A percentile compares a stretch with the other conserved stretches of the same genome.
phyloP scores from a whole-genome alignment of 108 stramenopile genomes.

The Skeletonema potamos region DNA sequence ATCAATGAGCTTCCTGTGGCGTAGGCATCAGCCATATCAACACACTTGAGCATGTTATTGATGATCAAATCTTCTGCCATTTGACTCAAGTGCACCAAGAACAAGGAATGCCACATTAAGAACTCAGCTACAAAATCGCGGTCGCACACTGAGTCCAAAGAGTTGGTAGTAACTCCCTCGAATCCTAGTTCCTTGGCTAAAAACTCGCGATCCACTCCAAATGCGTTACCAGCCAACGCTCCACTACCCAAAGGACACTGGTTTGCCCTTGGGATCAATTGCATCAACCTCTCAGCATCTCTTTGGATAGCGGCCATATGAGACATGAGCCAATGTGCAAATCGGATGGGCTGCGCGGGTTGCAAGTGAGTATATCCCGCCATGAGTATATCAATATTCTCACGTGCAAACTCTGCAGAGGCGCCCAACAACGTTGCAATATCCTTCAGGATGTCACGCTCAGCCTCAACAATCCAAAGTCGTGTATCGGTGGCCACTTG shows the following conservation, averaged over 20 bases:
- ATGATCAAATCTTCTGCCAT: slow-evolving; percentile 99
- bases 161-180: slow-evolving; percentile 91
- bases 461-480: slow-evolving; percentile 91
- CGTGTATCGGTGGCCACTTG: slow-evolving; percentile 98
- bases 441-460: slow-evolving; percentile 78
- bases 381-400: slow-evolving; percentile 94
- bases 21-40: slow-evolving; percentile 96
- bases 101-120: slow-evolving; percentile 94
- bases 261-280: slow-evolving; percentile 89
- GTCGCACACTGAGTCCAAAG: slow-evolving; percentile 96
- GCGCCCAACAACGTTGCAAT: slow-evolving; percentile 73
- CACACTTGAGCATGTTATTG: slow-evolving; percentile 88
- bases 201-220: slow-evolving; percentile 95
- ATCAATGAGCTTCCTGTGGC: slow-evolving; percentile 98
- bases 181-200: slow-evolving; percentile 93
- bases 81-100: slow-evolving; percentile 93
- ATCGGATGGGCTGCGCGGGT: slow-evolving; percentile 97
- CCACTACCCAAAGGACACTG: slow-evolving; percentile 95
- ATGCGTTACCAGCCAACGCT: slow-evolving; percentile 98
- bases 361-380: slow-evolving; percentile 99
- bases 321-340: slow-evolving; percentile 96
- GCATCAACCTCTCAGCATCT: slow-evolving; percentile 91
- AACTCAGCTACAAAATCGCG: slow-evolving; percentile 99
- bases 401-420: slow-evolving; percentile 69
- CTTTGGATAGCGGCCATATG: slow-evolving; percentile 91